Base-by-base conservation (phyloP, 257 asterid genomes). In the Forsythia suspensa region DNA sequence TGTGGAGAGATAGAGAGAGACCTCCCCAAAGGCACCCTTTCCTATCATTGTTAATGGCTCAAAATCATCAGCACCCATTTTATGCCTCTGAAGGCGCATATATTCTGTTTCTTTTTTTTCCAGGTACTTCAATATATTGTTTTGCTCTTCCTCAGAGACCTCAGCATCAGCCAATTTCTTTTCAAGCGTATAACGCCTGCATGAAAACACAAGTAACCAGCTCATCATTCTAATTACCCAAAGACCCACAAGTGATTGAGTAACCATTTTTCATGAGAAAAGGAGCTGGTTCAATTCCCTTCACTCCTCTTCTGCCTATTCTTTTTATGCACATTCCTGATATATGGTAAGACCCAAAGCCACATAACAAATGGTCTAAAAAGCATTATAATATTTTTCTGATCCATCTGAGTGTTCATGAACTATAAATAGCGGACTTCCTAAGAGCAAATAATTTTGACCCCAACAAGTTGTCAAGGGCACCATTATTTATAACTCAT, bases 11-110 rank as follows among this genome's bases (percentile, higher is more conserved):
- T n/a, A 72, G 72, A 76, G 70, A 78, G 79, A 63, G 59, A 94
- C 98, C 97, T 94, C 98, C n/a, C 98, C 97, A 84, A 94, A 94
- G 70, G 98, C 97, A 80, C 98, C 98, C 92, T 92, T 92, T 52
- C 97, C 97, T 41, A 94, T 94, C 97, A 94, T 92, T 67, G 98
- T 94, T 84, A 94, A 78, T n/a, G 92, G 97, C 90, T 92, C 98
- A 85, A 94, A 94, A 84, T 94, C 98, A 85, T 94, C 98, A 80
- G 97, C 86, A 59, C 98, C 97, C 97, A 94, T 92, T 89, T 94
- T 94, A 86, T 92, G 98, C 92, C 98, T 94, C 90, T 94, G 98
- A 84, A 85, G 90, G 78, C 98, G 97, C 97, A 94, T 94, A 84
- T 91, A 92, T 79, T 94, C 97, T 66, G 96, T 94, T 87, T 94